These are phyloP conservation scores for Pezicula rhizophila DNA, from an alignment of 2,329 filamentous ascomycete species.

Conservation along the genomic window DNA sequence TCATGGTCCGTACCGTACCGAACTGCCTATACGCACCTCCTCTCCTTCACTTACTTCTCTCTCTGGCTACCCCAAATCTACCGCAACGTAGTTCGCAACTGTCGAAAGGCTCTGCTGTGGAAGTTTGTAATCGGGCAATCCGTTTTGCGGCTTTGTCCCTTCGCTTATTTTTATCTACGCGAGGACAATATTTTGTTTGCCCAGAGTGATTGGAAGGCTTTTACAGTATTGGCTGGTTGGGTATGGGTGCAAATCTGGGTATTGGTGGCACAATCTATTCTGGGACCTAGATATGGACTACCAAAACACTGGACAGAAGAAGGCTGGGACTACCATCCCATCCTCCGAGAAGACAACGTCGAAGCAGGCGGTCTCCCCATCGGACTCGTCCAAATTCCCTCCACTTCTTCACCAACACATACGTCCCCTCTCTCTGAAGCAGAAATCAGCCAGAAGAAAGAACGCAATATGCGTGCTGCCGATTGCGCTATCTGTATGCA, in stretches of 20 bases:
- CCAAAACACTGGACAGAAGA: conserved; percentile 61
- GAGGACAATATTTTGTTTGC: conserved; percentile 77
- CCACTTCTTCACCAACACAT: conserved; percentile 15
- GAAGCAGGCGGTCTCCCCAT: conserved; percentile 78
- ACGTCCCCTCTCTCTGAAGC: neutral
- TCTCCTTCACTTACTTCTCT: conserved; percentile 74
- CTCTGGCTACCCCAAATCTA: conserved; percentile 91
- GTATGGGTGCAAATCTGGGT: conserved; percentile 79
- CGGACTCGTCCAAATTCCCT: conserved; percentile 47
- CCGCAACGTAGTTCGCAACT: conserved; percentile 85
- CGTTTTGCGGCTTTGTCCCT: conserved; percentile 67
- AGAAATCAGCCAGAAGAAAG: conserved; percentile 36
- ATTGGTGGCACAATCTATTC: conserved; percentile 73
- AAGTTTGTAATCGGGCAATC: conserved; percentile 85
- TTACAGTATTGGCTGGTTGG: conserved; percentile 66
- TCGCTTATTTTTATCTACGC: conserved; percentile 79
- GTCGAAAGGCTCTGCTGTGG: conserved; percentile 85
- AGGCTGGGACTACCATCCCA: conserved; percentile 92
- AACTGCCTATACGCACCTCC: conserved; percentile 51
- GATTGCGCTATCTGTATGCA: conserved; percentile 97
- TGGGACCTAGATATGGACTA: conserved; percentile 85
- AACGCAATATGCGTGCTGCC: conserved; percentile 47
- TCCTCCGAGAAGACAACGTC: conserved; percentile 74
- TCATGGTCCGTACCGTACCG: conserved; percentile 54
- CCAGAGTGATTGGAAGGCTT: conserved; percentile 58